Percentiles rank a stretch among this genome's conserved stretches.
phyloP scores from a whole-genome alignment of 1,284 basidiomycete genomes.

The Fomitopsis schrenkii region DNA sequence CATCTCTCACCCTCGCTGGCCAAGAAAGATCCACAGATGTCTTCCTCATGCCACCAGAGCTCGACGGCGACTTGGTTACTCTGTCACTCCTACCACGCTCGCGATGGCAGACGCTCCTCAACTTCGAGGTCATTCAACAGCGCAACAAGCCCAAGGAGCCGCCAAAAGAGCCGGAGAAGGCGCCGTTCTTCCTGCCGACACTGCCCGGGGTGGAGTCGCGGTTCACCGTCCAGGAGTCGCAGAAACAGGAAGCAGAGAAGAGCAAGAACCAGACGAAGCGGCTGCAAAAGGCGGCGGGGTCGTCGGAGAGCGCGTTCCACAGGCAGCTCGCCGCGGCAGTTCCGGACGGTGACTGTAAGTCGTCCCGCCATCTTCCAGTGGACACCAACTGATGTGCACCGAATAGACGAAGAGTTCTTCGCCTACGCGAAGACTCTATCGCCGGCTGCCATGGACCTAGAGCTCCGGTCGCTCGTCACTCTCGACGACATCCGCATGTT shows the following conservation, averaged over 20 bases:
- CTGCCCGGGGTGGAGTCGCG: slow-evolving; percentile 80
- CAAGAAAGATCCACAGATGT: slow-evolving; percentile 61
- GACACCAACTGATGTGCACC: neutral
- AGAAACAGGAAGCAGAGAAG: slow-evolving; percentile 33
- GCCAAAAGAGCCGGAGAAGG: slow-evolving; percentile 91
- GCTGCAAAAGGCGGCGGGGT: slow-evolving; percentile 51
- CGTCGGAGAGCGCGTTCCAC: slow-evolving; percentile 73
- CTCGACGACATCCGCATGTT: slow-evolving; percentile 68
- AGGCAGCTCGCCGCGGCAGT: slow-evolving; percentile 60
- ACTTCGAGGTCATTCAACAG: slow-evolving; percentile 94
- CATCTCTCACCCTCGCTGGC: slow-evolving; percentile 37
- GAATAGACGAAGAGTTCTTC: slow-evolving; percentile 80
- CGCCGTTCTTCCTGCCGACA: slow-evolving; percentile 96
- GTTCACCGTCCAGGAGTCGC: slow-evolving; percentile 55
- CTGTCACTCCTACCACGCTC: slow-evolving; percentile 90
- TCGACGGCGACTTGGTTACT: slow-evolving; percentile 86
- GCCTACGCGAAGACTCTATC: slow-evolving; percentile 83
- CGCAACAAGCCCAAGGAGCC: slow-evolving; percentile 96
- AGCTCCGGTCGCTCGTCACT: slow-evolving; percentile 78
- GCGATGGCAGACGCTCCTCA: slow-evolving; percentile 94
- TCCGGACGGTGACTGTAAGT: slow-evolving; percentile 67
- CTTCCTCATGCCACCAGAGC: slow-evolving; percentile 81
- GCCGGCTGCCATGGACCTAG: slow-evolving; percentile 88
- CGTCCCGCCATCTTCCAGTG: neutral
- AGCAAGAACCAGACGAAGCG: slow-evolving; percentile 46